phyloP scores from a whole-genome alignment of 192 early-diverging fungal genomes.

The Coemansia sp. region DNA sequence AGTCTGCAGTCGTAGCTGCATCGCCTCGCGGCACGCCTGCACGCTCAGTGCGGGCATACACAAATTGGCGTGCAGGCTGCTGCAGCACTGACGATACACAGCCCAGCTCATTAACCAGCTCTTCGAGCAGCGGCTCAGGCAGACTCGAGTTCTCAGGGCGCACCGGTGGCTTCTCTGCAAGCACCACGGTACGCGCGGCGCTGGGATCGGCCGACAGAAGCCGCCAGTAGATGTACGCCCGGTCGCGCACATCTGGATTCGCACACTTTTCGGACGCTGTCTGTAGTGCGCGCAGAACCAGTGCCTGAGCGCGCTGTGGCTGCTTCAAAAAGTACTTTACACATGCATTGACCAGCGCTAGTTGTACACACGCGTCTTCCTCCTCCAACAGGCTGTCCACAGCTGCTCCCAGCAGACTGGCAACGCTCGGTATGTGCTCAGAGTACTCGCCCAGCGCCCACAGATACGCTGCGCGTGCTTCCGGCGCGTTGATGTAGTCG shows the following conservation, averaged over 20 bases:
- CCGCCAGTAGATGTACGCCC: slow-evolving; percentile 98
- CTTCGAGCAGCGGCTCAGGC: slow-evolving; percentile 73
- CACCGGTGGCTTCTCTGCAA: slow-evolving; percentile 87
- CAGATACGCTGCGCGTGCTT: slow-evolving; percentile 84
- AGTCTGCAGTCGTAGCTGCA: slow-evolving; percentile 8
- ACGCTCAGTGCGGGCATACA: slow-evolving; percentile 39
- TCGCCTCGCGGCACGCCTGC: slow-evolving; percentile 34
- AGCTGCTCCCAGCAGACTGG: slow-evolving; percentile 71
- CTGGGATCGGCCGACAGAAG: slow-evolving; percentile 90
- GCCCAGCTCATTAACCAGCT: slow-evolving; percentile 82
- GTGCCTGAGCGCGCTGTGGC: slow-evolving; percentile 76
- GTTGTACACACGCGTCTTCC: slow-evolving; percentile 82
- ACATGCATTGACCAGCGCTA: slow-evolving; percentile 83
- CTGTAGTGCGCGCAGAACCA: slow-evolving; percentile 86
- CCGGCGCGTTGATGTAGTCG: slow-evolving; percentile 85
- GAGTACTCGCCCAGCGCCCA: slow-evolving; percentile 99
- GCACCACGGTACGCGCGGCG: slow-evolving; percentile 86
- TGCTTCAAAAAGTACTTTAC: slow-evolving; percentile 96
- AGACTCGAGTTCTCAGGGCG: slow-evolving; percentile 65
- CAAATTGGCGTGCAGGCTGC: slow-evolving; percentile 79
- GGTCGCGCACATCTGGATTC: slow-evolving; percentile 93
- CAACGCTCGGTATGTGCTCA: slow-evolving; percentile 80
- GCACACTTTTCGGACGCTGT: slow-evolving; percentile 84
- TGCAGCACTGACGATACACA: slow-evolving; percentile 94
- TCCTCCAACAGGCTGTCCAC: slow-evolving; percentile 81